Base-by-base conservation (phyloP, 306 rosid species). In the Oemleria cerasiformis region DNA sequence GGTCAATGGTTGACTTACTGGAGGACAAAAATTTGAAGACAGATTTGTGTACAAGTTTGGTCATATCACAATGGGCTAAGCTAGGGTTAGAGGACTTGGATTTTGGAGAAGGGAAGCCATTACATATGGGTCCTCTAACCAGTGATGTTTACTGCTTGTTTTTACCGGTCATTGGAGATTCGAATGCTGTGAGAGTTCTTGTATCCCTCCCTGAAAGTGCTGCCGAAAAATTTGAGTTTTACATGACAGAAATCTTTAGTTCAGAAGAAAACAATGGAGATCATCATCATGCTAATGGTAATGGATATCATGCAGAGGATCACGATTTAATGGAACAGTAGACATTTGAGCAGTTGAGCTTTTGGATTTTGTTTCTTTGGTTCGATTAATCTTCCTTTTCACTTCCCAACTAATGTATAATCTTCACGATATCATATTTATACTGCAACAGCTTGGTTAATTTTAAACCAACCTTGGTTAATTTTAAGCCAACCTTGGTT, bases 21-120 rank as follows among this genome's bases (percentile, higher is more conserved):
- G 96, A 90, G 77, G 96, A 86, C 42, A 85, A 86, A 58, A 77
- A 43, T 7, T 79, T 90, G 0, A 84, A 70, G 77, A 82, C 85
- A 0, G 98, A 92, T 71, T 72, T 92, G 23, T 79, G 84, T 5
- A n/a, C 79, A 10, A 92, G 85, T 30, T 68, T 92, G 80, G 88
- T 92, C 13, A 92, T 92, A 49, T 90, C 98, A 0, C 98, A 90
- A 44, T 92, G 98, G 96, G 86, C 98, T 0, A 92, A 79, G 78
- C 62, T 92, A 11, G 98, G 98, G 56, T 77, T 92, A 13, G 96
- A 90, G 73, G 91, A 86, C 9, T 70, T 92, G 80, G 92, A 92
- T 61, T 92, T 92, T 44, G 98, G 98, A 49, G 83, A 81, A 67
- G 98, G 96, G 34, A 88, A 85, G 68, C 78, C 96, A 2, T 5